Conservation (phyloP, 306 rosid species). For the Albizia julibrissin region DNA sequence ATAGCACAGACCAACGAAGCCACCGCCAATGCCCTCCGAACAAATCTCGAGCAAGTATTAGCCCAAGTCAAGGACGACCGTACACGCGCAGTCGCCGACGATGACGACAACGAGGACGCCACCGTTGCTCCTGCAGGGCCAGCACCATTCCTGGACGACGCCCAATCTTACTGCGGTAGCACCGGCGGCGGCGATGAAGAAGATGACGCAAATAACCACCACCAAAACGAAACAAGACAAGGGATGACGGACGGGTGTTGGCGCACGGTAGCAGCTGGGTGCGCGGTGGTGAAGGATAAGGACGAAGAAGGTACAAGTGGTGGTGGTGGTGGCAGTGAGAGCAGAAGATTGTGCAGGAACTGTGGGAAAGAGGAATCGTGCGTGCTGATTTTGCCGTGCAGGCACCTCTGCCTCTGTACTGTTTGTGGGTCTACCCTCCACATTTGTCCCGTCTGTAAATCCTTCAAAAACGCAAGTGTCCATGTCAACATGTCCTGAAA, state of each 20-base stretch:
- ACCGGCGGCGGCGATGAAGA: background rate
- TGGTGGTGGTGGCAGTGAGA: background rate
- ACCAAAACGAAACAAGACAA: background rate
- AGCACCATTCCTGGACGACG: slow-evolving; percentile 45
- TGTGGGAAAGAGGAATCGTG: slow-evolving; percentile 85
- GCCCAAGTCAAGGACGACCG: slow-evolving; percentile 47
- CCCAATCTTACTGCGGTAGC: slow-evolving; percentile 73
- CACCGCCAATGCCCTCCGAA: slow-evolving; percentile 69
- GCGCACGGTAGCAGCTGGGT: slow-evolving; percentile 35
- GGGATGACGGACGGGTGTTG: slow-evolving; percentile 26
- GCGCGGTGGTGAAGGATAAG: slow-evolving; percentile 22
- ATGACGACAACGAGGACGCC: background rate
- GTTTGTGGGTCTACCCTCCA: slow-evolving; percentile 71
- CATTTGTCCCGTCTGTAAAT: slow-evolving; percentile 91
- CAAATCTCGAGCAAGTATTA: slow-evolving; percentile 63
- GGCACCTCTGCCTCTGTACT: slow-evolving; percentile 87
- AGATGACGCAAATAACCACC: background rate
- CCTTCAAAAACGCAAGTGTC: slow-evolving; percentile 69
- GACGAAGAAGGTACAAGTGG: slow-evolving; percentile 19
- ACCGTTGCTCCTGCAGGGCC: slow-evolving; percentile 8
- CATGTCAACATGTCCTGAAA: slow-evolving; percentile 69
- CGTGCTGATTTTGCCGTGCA: slow-evolving; percentile 83
- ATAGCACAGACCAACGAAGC: slow-evolving; percentile 86
- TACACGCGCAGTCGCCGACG: slow-evolving; percentile 6
- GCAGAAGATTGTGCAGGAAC: slow-evolving; percentile 57